Evolutionary conservation across 768 basidiomycete species (phyloP).

Genomic region (Cantharellus anzutake): DNA sequence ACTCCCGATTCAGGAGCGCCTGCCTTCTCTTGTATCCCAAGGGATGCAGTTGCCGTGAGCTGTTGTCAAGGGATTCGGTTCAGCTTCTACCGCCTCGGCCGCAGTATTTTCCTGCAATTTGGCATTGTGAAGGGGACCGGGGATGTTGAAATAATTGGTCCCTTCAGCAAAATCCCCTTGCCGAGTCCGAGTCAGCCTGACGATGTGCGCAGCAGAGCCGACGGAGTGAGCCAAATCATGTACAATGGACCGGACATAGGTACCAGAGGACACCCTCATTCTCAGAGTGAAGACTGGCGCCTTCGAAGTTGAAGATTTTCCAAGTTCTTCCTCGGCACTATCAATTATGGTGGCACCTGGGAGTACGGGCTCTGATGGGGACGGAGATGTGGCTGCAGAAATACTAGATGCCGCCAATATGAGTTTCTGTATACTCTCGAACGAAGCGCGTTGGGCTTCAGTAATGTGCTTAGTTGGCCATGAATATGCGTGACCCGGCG

Average conservation of each 20-base stretch:
- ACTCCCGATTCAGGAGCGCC: no score
- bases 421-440: slow-evolving; percentile 23
- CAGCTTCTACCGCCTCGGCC: background rate
- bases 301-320: background rate
- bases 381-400: background rate
- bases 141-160: slow-evolving; percentile 9
- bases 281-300: slow-evolving; percentile 71
- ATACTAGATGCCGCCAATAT: background rate
- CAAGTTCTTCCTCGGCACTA: background rate
- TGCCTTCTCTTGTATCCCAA: slow-evolving; percentile 27
- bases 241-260: slow-evolving; percentile 89
- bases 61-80: slow-evolving; percentile 11
- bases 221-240: slow-evolving; percentile 78
- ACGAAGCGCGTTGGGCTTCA: slow-evolving; percentile 44
- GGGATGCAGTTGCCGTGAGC: slow-evolving; percentile 42
- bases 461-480: slow-evolving; percentile 61
- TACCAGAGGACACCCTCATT: slow-evolving; percentile 92
- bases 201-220: slow-evolving; percentile 83
- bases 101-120: background rate
- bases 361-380: background rate
- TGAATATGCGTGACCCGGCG: slow-evolving; percentile 48
- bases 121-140: slow-evolving; percentile 11
- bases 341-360: background rate
- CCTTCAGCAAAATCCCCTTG: slow-evolving; percentile 51
- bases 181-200: slow-evolving; percentile 70